These are phyloP conservation scores for Saccharomycopsis synnaedendra DNA, from an alignment of 805 yeast genomes.

Conservation along the genomic window DNA sequence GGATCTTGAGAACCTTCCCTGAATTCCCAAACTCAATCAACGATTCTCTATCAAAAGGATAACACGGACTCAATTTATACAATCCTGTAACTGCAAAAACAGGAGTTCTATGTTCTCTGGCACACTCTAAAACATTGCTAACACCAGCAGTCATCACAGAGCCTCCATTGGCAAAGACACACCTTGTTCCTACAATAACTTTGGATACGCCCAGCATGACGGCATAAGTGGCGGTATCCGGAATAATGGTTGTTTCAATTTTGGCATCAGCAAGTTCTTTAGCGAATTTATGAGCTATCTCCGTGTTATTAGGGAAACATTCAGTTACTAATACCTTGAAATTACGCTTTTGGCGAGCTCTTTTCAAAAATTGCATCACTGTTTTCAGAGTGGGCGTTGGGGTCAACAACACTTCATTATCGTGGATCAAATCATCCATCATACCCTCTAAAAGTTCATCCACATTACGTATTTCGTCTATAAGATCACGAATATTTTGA, in stretches of 20 bases:
- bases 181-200: slow-evolving; percentile 83
- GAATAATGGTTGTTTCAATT: slow-evolving; percentile 82
- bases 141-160: slow-evolving; percentile 86
- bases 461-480: slow-evolving; percentile 82
- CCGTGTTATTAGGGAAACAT: slow-evolving; percentile 81
- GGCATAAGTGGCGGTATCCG: slow-evolving; percentile 88
- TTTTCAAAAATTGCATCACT: slow-evolving; percentile 72
- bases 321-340: slow-evolving; percentile 91
- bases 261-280: slow-evolving; percentile 70
- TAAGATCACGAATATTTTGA: slow-evolving; percentile 83
- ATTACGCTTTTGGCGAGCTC: slow-evolving; percentile 81
- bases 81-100: slow-evolving; percentile 92
- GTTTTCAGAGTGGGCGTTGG: slow-evolving; percentile 95
- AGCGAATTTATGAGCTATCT: slow-evolving; percentile 68
- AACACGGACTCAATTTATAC: slow-evolving; percentile 83
- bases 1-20: slow-evolving; percentile 74
- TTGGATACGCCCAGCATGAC: slow-evolving; percentile 97
- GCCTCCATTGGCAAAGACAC: slow-evolving; percentile 96
- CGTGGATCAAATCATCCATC: slow-evolving; percentile 90
- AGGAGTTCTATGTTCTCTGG: slow-evolving; percentile 91
- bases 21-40: slow-evolving; percentile 88
- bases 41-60: slow-evolving; percentile 79
- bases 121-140: slow-evolving; percentile 89
- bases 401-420: slow-evolving; percentile 71
- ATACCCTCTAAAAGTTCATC: slow-evolving; percentile 86